These are phyloP conservation scores for Trametes cubensis DNA, from an alignment of 768 basidiomycete species.

Conservation along the genomic window DNA sequence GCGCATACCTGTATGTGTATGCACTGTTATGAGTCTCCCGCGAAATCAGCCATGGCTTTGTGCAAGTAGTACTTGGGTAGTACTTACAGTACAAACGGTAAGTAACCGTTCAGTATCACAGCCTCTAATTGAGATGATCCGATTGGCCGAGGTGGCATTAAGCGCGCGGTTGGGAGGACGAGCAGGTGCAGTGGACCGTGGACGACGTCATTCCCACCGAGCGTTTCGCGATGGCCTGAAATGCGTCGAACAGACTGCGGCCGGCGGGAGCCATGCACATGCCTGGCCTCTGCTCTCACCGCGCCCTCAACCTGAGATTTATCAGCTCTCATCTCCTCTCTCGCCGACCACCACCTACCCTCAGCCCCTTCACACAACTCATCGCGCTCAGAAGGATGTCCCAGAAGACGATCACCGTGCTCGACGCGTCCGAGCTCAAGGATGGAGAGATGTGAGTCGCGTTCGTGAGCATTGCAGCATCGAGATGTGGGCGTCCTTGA, in stretches of 20 bases:
- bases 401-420: constrained; percentile 49
- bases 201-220: constrained; percentile 19
- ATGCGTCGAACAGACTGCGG: neutral
- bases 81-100: too few relatives aligned
- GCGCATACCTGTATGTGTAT: too few relatives aligned
- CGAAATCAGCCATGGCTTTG: too few relatives aligned
- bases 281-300: constrained; percentile 19
- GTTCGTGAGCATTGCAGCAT: neutral
- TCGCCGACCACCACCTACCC: constrained; percentile 13
- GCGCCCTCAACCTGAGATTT: constrained; percentile 1
- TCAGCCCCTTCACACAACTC: neutral
- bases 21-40: too few relatives aligned
- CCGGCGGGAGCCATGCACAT: constrained; percentile 9
- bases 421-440: constrained; percentile 48
- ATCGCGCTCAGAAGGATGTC: constrained; percentile 34
- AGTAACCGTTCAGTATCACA: too few relatives aligned
- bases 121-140: neutral
- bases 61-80: too few relatives aligned
- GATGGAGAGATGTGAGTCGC: constrained; percentile 57
- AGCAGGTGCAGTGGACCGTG: neutral
- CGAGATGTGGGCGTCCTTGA: neutral
- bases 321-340: constrained; percentile 11
- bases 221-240: constrained; percentile 14
- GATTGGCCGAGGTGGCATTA: neutral
- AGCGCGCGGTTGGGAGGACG: neutral